Conservation (phyloP, 768 basidiomycete species). For the Porpolomopsis calyptriformis region DNA sequence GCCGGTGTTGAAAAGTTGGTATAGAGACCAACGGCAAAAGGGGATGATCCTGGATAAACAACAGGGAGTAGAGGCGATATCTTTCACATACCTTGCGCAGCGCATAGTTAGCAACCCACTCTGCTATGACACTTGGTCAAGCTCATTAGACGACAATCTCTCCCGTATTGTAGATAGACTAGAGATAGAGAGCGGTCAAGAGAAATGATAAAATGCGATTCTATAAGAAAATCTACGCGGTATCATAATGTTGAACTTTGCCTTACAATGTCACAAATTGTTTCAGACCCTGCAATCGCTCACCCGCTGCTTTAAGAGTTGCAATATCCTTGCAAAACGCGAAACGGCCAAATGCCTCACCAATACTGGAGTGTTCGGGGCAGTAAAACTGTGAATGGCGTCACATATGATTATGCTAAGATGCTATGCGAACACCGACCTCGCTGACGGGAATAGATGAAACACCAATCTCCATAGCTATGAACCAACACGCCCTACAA, state of each 20-base stretch:
- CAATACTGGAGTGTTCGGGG: slow-evolving; percentile 72
- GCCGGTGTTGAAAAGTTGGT: slow-evolving; percentile 38
- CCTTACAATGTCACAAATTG: slow-evolving; percentile 33
- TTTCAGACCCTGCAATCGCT: slow-evolving; percentile 65
- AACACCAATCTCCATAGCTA: slow-evolving; percentile 81
- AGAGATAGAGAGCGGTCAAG: slow-evolving; percentile 13
- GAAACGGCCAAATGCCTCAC: slow-evolving; percentile 81
- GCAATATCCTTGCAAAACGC: slow-evolving; percentile 94
- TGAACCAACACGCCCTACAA: slow-evolving; percentile 85
- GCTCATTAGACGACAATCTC: slow-evolving; percentile 41
- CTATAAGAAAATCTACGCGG: background rate
- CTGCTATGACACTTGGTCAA: slow-evolving; percentile 58
- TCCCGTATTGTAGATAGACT: slow-evolving; percentile 62
- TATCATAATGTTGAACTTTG: background rate
- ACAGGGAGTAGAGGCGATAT: slow-evolving; percentile 64
- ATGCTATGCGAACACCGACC: slow-evolving; percentile 34
- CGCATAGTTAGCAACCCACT: slow-evolving; percentile 70
- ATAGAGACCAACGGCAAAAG: slow-evolving; percentile 26
- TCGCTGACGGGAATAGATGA: slow-evolving; percentile 94
- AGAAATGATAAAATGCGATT: background rate
- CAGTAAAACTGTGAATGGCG: slow-evolving; percentile 68
- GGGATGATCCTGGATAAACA: slow-evolving; percentile 41
- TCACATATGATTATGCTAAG: slow-evolving; percentile 5
- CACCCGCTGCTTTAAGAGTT: slow-evolving; percentile 71
- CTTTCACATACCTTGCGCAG: slow-evolving; percentile 70